phyloP scores from a whole-genome alignment of 163 green algal genomes.

The Chlamydomonas reinhardtii region DNA sequence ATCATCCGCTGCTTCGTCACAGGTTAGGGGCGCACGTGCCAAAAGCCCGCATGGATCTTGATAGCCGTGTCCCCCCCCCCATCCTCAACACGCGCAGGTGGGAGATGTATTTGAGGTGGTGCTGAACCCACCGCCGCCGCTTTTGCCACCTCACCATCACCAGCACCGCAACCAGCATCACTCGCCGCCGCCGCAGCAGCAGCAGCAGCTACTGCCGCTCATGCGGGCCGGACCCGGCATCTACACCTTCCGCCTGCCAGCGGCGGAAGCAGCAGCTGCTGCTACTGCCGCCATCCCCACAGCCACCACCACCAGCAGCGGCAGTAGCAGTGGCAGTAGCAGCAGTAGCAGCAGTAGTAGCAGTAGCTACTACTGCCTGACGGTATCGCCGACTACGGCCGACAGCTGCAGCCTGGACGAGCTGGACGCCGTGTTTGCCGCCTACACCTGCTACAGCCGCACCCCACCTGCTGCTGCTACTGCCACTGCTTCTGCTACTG shows the following conservation, averaged over 20 bases:
- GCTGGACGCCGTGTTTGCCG: slow-evolving; percentile 18
- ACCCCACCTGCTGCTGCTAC: no score
- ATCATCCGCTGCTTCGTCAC: no score
- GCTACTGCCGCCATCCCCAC: slow-evolving; percentile 23
- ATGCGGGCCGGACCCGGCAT: slow-evolving; percentile 17
- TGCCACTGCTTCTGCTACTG: no score
- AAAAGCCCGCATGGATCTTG: no score
- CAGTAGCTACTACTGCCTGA: slow-evolving; percentile 43
- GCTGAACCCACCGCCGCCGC: not conserved
- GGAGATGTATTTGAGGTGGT: slow-evolving; percentile 1
- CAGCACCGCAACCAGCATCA: not conserved
- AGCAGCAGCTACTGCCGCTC: slow-evolving; percentile 3
- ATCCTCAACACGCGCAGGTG: no score
- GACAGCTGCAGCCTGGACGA: slow-evolving; percentile 29
- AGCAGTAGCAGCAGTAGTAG: not conserved
- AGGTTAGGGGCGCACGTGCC: no score
- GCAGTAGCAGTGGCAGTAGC: not conserved
- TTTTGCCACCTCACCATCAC: no score
- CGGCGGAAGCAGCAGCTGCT: not conserved
- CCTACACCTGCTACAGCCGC: slow-evolving; percentile 17
- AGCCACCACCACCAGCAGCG: not conserved
- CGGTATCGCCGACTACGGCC: not conserved
- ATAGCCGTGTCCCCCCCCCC: no score
- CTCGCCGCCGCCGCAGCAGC: not conserved
- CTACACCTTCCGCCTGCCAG: slow-evolving; percentile 26